Base-by-base conservation (phyloP, 1,284 basidiomycete species). In the Apiotrichum domesticum region DNA sequence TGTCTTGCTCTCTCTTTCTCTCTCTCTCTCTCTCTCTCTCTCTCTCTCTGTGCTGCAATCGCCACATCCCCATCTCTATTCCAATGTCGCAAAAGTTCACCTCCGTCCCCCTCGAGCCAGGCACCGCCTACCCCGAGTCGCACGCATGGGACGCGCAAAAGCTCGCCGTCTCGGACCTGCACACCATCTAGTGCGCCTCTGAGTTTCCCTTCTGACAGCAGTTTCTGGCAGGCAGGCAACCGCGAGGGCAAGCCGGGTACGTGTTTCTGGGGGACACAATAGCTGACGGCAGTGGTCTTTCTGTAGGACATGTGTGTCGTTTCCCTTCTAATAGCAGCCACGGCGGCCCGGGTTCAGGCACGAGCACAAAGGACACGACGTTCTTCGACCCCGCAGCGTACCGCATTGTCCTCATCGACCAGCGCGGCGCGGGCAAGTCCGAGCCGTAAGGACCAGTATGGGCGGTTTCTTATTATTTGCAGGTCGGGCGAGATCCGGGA, bases 331-430 rank as follows among this genome's bases (percentile, higher is more conserved):
- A 32, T 44, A 41, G 1, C 44, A 63, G 63, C 8, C 65, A 68
- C 59, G 66, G 67, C 15, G 66, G 66, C 29, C 70, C 71, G 10
- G 72, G 70, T 21, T 68, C 69, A 33, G 62, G 64, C 21, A 66
- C 58, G 13, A 56, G 46, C 8, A n/a, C 79, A 3, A 79, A 80
- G 55, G 89, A 93, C 76, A 82, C 87, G 54, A 78, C 79, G 13
- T 91, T 87, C 79, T 94, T 93, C 77, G 84, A 93, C 69, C 89
- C 90, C 0, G 73, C 80, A 21, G 87, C 87, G 67, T 93, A 93
- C 79, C 88, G 89, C 47, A 62, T 76, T 65, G 55, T 72, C n/a
- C 65, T 74, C n/a, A 59, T 91, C 63, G 90, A 93, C 73, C 91
- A 95, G 73, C 80, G 91, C 58, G 91, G 90, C 13, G 77, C 88